Conservation (phyloP, 75 land plant genomes). For the Selaginella moellendorffii region DNA sequence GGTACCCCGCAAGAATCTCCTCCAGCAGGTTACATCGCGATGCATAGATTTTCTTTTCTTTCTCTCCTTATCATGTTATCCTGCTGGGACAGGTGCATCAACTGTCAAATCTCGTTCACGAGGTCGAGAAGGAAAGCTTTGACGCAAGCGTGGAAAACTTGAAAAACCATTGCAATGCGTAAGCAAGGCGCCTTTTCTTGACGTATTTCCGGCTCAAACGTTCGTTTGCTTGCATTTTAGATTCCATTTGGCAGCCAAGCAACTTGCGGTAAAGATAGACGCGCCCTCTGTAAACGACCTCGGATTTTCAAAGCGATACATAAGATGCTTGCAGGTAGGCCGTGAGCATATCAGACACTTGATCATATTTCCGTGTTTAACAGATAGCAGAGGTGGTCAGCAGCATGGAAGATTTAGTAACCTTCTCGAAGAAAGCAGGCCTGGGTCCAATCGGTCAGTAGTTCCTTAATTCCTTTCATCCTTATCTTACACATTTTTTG, state of each 20-base stretch:
- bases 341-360: background rate
- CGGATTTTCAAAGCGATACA: slow-evolving; percentile 36
- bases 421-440: slow-evolving; percentile 23
- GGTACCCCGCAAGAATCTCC: slow-evolving; percentile 29
- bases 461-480: background rate
- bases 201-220: background rate
- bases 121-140: slow-evolving; percentile 25
- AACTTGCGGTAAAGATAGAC: slow-evolving; percentile 28
- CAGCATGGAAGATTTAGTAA: slow-evolving; percentile 33
- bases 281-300: slow-evolving; percentile 38
- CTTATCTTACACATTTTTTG: background rate
- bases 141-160: slow-evolving; percentile 24
- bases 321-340: slow-evolving; percentile 33
- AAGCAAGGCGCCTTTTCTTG: slow-evolving; percentile 1
- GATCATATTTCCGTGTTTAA: background rate
- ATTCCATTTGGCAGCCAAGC: slow-evolving; percentile 27
- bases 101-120: slow-evolving; percentile 21
- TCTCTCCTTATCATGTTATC: too few species aligned
- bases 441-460: slow-evolving; percentile 29
- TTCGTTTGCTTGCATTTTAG: slow-evolving; percentile 15
- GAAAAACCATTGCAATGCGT: slow-evolving; percentile 30
- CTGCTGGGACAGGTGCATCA: slow-evolving; percentile 34
- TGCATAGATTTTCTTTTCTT: background rate
- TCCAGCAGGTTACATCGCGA: slow-evolving; percentile 18
- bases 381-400: slow-evolving; percentile 39